Evolutionary conservation across 2,329 filamentous ascomycete genomes (phyloP), one percentile per base, ranked within the genome.

Genomic region (Stagonosporopsis rhizophila): DNA sequence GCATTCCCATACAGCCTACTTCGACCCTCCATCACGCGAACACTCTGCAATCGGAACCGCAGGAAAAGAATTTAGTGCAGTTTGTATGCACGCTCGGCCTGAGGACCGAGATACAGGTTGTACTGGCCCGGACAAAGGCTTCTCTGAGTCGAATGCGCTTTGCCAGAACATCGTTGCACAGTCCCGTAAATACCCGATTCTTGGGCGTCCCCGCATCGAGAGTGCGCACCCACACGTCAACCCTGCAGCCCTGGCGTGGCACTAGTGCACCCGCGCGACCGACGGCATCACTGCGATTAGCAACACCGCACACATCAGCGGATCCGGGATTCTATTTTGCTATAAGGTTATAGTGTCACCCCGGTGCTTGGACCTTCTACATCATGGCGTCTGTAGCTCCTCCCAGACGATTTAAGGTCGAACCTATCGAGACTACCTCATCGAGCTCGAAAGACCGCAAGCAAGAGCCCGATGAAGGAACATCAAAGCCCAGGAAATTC

Each of bases 401-500:
- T 40, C 69, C 70, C 34, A 68, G 71, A 59, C 70, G 72, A 6
- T 77, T 77, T 66, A 73, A 72, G 37, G 66, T 73, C 7, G 75
- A 78, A 54, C 74, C 75, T 17, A 59, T 75, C 17, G 74, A 77
- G 55, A 75, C 69, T 7, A 64, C 65, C 6, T 56, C 59, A 19
- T 71, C 61, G 46, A 68, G 63, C 79, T 56, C 88, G 87, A 49
- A 83, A 88, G 58, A 88, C 87, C 32, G 44, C 85, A 92, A 62
- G 89, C 92, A 75, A 90, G 88, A 22, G 87, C 41, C 65, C 15
- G 40, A 63, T 15, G 34, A 27, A 38, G 52, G 56, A 22, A 58
- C 40, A n/a, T 46, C 62, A 6, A 70, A 67, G 39, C 62, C 60
- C 30, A 67, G 73, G 39, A 85, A 85, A 66, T 91, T 91, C 77